Conservation (phyloP, 768 basidiomycete genomes). For the Mycena vitilis region DNA sequence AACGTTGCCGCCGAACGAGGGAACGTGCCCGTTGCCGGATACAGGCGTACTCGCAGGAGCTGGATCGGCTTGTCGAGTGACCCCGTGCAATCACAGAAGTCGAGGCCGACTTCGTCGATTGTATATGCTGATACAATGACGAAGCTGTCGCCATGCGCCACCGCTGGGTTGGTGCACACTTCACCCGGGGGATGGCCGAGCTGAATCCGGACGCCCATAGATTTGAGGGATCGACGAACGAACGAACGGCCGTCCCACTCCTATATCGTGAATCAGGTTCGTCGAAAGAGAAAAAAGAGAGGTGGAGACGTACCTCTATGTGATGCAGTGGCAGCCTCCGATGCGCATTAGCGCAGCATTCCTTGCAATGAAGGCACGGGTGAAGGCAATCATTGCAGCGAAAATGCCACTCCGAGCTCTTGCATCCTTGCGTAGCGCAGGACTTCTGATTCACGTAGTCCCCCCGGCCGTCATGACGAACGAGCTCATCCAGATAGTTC, state of each 20-base stretch:
- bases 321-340: neutral
- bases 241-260: neutral
- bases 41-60: neutral
- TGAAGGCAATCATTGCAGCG: neutral
- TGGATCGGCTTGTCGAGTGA: neutral
- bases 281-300: neutral
- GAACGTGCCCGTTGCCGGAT: neutral
- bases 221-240: neutral
- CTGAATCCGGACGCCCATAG: neutral
- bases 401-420: neutral
- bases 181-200: neutral
- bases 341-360: neutral
- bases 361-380: neutral
- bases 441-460: neutral
- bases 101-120: neutral
- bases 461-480: neutral
- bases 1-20: constrained; percentile 1
- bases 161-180: neutral
- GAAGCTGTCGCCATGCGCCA: neutral
- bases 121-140: neutral
- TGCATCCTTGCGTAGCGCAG: neutral
- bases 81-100: constrained; percentile 3
- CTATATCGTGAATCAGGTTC: neutral
- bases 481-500: neutral
- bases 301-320: neutral